Percentiles rank a stretch among this genome's conserved stretches.
These are phyloP conservation scores for Trypanosoma cruzi DNA, from an alignment of 208 protist species.

Conservation along the genomic window DNA sequence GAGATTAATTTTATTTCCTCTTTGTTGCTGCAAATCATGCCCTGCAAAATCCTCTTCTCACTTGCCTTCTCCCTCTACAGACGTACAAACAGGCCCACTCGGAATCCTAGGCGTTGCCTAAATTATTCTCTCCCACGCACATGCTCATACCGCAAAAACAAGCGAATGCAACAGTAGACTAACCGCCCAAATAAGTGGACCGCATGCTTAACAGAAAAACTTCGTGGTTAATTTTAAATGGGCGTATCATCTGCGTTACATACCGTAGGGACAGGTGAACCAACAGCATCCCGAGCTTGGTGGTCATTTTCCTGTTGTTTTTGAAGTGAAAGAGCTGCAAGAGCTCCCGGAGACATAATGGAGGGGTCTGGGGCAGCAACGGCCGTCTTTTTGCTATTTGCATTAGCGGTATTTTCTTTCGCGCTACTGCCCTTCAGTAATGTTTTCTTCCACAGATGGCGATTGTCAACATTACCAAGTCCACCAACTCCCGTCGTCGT, in stretches of 20 bases:
- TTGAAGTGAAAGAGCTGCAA: slow-evolving; percentile 6
- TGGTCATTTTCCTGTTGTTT: slow-evolving; percentile 5
- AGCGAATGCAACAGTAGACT: neutral
- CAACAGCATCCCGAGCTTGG: neutral
- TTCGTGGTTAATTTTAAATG: neutral
- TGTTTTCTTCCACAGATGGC: slow-evolving; percentile 31
- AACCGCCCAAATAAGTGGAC: neutral
- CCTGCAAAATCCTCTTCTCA: neutral
- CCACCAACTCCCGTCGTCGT: neutral
- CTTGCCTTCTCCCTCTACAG: neutral
- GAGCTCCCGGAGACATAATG: slow-evolving; percentile 4
- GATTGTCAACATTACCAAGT: slow-evolving; percentile 31
- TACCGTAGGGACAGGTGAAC: slow-evolving; percentile 3
- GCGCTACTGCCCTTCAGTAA: slow-evolving; percentile 17
- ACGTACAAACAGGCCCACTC: too few species aligned
- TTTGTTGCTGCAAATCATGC: neutral
- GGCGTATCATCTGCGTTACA: neutral
- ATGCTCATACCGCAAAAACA: neutral
- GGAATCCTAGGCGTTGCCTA: neutral
- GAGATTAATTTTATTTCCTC: neutral
- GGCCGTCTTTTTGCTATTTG: neutral
- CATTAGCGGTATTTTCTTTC: neutral
- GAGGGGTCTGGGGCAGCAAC: neutral
- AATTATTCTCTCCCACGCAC: neutral
- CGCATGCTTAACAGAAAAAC: neutral